Evolutionary conservation across 441 rosid species (phyloP).

Genomic region (Pelargonium cotyledonis): DNA sequence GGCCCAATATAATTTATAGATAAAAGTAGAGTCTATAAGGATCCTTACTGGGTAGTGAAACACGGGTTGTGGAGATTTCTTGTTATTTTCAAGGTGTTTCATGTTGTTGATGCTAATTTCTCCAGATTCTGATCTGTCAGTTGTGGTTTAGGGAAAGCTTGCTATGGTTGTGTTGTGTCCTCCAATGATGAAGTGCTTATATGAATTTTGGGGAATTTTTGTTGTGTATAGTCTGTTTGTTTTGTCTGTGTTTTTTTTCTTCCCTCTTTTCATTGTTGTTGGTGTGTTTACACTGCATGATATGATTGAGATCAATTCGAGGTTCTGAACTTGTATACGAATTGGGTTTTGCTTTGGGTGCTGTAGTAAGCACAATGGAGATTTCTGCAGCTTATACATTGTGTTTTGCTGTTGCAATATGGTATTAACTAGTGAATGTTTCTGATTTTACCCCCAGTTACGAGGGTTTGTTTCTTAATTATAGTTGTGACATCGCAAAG

Average conservation of each 20-base stretch:
- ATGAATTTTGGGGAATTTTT: neutral
- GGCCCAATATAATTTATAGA: conserved; percentile 19
- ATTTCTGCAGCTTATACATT: neutral
- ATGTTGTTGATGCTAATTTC: conserved; percentile 31
- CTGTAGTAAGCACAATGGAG: no score
- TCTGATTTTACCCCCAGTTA: no score
- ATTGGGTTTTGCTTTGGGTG: no score
- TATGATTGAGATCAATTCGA: no score
- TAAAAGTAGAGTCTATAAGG: conserved; percentile 41
- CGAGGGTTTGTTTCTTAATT: no score
- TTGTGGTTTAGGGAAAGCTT: conserved; percentile 35
- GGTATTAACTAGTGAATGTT: conserved; percentile 39
- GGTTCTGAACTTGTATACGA: no score
- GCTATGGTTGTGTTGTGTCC: conserved; percentile 33
- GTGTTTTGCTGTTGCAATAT: conserved; percentile 42
- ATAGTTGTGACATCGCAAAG: no score
- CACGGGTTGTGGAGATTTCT: conserved; percentile 52
- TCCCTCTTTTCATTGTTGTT: no score
- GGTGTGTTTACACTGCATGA: no score
- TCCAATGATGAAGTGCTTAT: conserved; percentile 33
- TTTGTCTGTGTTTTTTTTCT: no score
- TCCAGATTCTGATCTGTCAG: conserved; percentile 27
- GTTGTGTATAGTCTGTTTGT: no score
- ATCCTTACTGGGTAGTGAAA: conserved; percentile 38
- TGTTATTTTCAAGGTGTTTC: conserved; percentile 29